Percentiles rank a stretch among this genome's conserved stretches.
Conservation (phyloP, 164 flowering plant species). For the Magnolia officinalis region DNA sequence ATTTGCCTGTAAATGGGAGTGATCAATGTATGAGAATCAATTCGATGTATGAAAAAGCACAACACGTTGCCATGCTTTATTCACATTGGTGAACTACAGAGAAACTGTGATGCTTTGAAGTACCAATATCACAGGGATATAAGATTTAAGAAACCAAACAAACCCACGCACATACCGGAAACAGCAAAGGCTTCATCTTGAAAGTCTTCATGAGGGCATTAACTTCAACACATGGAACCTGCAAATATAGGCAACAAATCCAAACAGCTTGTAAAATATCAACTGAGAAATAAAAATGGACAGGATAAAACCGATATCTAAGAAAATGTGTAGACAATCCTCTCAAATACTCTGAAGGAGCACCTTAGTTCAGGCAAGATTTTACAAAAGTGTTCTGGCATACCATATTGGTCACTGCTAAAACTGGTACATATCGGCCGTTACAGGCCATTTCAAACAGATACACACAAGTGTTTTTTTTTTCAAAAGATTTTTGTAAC, state of each 20-base stretch:
- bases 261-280: constrained; percentile 6
- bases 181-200: constrained; percentile 86
- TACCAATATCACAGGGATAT: background rate
- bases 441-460: too few relatives aligned
- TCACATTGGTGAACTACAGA: too few relatives aligned
- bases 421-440: background rate
- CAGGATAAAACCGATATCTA: background rate
- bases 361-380: background rate
- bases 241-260: constrained; percentile 18
- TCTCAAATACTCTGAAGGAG: background rate
- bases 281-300: background rate
- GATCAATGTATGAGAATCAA: too few relatives aligned
- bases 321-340: background rate
- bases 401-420: background rate
- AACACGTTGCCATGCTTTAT: too few relatives aligned
- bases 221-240: constrained; percentile 95
- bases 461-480: too few relatives aligned
- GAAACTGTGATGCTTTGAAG: too few relatives aligned
- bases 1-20: too few relatives aligned
- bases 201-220: constrained; percentile 93
- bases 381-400: background rate
- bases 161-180: constrained; percentile 57
- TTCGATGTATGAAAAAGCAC: too few relatives aligned
- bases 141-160: background rate
- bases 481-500: too few relatives aligned